Evolutionary conservation across 805 yeast species (phyloP).

Genomic region (Candida berthetii): DNA sequence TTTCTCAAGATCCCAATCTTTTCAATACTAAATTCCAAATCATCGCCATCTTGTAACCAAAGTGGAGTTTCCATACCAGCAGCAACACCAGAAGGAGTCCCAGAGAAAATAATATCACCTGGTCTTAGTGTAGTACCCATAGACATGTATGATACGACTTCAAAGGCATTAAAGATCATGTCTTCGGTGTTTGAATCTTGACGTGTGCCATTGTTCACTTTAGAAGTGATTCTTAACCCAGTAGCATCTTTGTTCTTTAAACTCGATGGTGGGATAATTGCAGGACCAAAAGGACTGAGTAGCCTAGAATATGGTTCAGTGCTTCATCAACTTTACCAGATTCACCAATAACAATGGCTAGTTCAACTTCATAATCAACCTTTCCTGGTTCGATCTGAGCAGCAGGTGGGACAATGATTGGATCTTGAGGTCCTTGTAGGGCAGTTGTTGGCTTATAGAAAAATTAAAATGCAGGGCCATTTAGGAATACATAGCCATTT

Average conservation of each 20-base stretch:
- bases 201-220: slow-evolving; percentile 40
- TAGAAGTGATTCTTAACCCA: slow-evolving; percentile 28
- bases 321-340: slow-evolving; percentile 36
- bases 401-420: slow-evolving; percentile 34
- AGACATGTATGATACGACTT: slow-evolving; percentile 38
- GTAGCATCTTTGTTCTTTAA: slow-evolving; percentile 20
- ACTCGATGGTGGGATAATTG: slow-evolving; percentile 26
- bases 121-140: slow-evolving; percentile 46
- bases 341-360: slow-evolving; percentile 48
- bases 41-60: slow-evolving; percentile 40
- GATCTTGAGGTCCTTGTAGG: slow-evolving; percentile 34
- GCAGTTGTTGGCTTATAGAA: slow-evolving; percentile 46
- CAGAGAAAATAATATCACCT: slow-evolving; percentile 50
- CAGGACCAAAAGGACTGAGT: slow-evolving; percentile 52
- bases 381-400: slow-evolving; percentile 27
- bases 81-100: slow-evolving; percentile 54
- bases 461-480: slow-evolving; percentile 44
- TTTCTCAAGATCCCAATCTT: slow-evolving; percentile 37
- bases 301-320: slow-evolving; percentile 42
- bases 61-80: slow-evolving; percentile 34
- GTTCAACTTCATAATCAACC: slow-evolving; percentile 49
- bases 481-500: slow-evolving; percentile 35
- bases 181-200: slow-evolving; percentile 42
- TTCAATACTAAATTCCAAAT: slow-evolving; percentile 33
- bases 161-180: slow-evolving; percentile 38